These are phyloP conservation scores for Globisporangium middletonii DNA, from an alignment of 352 stramenopile species.

Conservation along the genomic window DNA sequence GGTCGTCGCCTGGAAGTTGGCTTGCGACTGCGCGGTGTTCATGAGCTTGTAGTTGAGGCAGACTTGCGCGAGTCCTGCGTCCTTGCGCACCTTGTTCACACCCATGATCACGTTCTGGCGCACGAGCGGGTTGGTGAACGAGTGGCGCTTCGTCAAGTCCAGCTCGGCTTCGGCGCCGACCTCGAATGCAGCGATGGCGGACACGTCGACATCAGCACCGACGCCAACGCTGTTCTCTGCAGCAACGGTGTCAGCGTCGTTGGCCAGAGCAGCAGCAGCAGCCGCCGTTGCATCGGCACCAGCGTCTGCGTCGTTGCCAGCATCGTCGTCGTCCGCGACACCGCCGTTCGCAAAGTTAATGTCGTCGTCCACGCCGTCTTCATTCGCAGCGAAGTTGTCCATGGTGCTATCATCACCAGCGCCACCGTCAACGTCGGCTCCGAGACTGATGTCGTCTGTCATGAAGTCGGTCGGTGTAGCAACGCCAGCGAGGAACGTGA, in stretches of 20 bases:
- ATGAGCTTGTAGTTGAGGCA: slow-evolving; percentile 20
- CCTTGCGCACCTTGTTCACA: slow-evolving; percentile 7
- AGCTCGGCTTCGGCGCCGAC: slow-evolving; percentile 3
- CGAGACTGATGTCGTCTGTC: neutral
- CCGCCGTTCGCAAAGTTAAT: neutral
- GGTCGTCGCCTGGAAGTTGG: slow-evolving; percentile 17
- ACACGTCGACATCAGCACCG: neutral
- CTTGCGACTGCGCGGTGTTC: slow-evolving; percentile 16
- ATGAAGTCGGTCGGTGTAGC: neutral
- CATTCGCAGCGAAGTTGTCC: neutral
- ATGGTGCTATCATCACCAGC: neutral
- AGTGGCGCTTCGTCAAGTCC: neutral
- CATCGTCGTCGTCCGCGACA: neutral
- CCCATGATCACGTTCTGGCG: slow-evolving; percentile 11
- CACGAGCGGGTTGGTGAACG: slow-evolving; percentile 4
- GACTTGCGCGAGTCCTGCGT: slow-evolving; percentile 5
- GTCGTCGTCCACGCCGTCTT: neutral
- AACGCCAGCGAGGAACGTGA: neutral
- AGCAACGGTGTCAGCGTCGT: neutral
- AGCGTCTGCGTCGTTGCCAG: neutral
- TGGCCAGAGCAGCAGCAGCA: neutral
- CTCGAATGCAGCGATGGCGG: neutral
- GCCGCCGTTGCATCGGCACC: neutral
- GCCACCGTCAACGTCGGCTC: neutral
- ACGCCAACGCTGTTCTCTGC: neutral